These are phyloP conservation scores for Nitzschia putrida DNA, from an alignment of 108 stramenopile species.

Conservation along the genomic window DNA sequence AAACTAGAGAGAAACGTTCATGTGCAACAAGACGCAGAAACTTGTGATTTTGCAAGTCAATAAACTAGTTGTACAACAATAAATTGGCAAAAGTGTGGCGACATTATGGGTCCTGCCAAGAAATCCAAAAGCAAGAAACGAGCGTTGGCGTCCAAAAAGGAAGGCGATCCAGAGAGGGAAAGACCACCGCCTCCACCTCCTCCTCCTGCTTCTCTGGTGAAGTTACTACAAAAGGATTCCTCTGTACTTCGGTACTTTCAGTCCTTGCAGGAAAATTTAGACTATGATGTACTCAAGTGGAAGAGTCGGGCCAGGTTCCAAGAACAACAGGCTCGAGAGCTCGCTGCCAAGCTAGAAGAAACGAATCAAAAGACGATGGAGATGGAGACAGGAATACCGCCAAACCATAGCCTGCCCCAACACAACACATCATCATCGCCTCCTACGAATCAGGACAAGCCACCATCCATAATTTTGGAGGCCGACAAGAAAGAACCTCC, in stretches of 20 bases:
- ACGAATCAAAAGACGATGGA: background rate
- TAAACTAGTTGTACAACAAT: no score
- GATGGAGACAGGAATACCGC: no score
- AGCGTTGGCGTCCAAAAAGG: no score
- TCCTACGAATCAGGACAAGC: background rate
- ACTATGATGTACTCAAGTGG: conserved; percentile 75
- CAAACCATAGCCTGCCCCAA: no score
- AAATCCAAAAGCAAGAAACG: no score
- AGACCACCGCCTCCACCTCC: conserved; percentile 52
- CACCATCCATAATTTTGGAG: no score
- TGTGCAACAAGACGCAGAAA: no score
- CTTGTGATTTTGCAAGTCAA: no score
- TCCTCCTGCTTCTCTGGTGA: conserved; percentile 60
- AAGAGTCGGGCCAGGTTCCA: conserved; percentile 49
- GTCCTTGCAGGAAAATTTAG: conserved; percentile 65
- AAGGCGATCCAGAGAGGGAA: background rate
- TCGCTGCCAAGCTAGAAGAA: conserved; percentile 3
- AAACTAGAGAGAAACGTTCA: no score
- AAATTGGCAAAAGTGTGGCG: no score
- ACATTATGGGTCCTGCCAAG: no score
- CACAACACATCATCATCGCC: background rate
- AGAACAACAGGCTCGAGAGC: conserved; percentile 21
- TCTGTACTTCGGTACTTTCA: conserved; percentile 62
- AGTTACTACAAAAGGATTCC: conserved; percentile 54
- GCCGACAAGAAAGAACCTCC: background rate